Percentiles rank a stretch among this genome's conserved stretches.
phyloP scores from a whole-genome alignment of 805 yeast species.

The Starmerella asiatica region DNA sequence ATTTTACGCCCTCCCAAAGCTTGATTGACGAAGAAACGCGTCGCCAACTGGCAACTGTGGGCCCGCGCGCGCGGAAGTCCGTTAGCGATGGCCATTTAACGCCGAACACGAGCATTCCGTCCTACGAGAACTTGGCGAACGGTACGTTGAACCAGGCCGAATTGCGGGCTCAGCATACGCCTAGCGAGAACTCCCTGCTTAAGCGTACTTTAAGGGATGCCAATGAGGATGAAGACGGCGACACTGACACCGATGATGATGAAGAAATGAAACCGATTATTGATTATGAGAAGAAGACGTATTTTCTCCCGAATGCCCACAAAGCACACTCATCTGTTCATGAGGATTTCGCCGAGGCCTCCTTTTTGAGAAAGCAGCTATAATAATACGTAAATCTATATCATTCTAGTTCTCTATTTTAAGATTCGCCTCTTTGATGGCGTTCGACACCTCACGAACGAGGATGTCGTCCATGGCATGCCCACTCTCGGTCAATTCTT shows the following conservation, averaged over 20 bases:
- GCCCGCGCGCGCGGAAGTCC: constrained; percentile 22
- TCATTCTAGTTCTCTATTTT: not conserved
- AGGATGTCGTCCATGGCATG: constrained; percentile 8
- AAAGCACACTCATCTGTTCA: constrained; percentile 8
- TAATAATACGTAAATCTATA: not conserved
- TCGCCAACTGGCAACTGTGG: constrained; percentile 20
- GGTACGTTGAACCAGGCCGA: constrained; percentile 19
- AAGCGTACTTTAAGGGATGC: constrained; percentile 9
- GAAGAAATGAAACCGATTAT: not conserved
- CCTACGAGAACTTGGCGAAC: constrained; percentile 15
- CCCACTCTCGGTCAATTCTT: constrained; percentile 40
- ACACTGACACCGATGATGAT: constrained; percentile 19
- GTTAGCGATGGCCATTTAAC: constrained; percentile 26
- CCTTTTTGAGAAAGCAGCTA: constrained; percentile 18
- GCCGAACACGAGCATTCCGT: constrained; percentile 17
- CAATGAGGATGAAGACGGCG: constrained; percentile 21
- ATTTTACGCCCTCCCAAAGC: too few species aligned
- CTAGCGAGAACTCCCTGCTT: not conserved
- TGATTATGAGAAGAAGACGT: not conserved
- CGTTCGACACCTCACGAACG: constrained; percentile 10
- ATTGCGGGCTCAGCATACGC: constrained; percentile 2
- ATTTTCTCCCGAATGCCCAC: constrained; percentile 3
- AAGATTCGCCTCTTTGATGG: constrained; percentile 9
- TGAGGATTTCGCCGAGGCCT: constrained; percentile 25
- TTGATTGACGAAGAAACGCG: constrained; percentile 19